These are phyloP conservation scores for Monosporascus sp. DNA, from an alignment of 2,329 filamentous ascomycete species.

Conservation along the genomic window DNA sequence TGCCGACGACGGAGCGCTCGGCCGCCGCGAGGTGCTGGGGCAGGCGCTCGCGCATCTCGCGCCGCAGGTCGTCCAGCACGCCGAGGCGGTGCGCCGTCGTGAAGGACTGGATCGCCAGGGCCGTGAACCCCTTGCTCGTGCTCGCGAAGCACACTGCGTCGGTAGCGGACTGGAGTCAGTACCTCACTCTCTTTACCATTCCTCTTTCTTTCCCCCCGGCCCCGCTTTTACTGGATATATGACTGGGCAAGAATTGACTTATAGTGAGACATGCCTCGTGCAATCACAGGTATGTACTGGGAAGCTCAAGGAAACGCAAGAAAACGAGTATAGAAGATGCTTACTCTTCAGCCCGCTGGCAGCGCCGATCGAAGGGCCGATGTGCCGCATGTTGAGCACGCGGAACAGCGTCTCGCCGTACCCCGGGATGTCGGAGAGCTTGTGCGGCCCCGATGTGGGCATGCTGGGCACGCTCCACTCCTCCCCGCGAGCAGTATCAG, in stretches of 20 bases:
- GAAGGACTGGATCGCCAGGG: constrained; percentile 64
- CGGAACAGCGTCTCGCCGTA: constrained; percentile 34
- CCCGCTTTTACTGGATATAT: too few species aligned
- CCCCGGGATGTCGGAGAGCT: constrained; percentile 32
- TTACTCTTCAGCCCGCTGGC: constrained; percentile 55
- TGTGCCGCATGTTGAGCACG: constrained; percentile 42
- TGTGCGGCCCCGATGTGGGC: constrained; percentile 43
- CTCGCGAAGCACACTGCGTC: constrained; percentile 52
- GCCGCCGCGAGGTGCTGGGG: constrained; percentile 42
- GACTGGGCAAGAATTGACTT: too few species aligned
- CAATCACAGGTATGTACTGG: too few species aligned
- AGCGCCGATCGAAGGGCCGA: constrained; percentile 44
- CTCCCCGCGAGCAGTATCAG: constrained; percentile 12
- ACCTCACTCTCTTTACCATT: too few species aligned
- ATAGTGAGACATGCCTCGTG: too few species aligned
- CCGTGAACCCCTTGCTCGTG: constrained; percentile 59
- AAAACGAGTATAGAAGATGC: neutral
- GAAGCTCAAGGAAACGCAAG: too few species aligned
- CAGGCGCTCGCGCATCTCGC: constrained; percentile 45
- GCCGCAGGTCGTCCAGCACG: constrained; percentile 53
- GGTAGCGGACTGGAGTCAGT: too few species aligned
- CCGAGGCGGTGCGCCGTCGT: constrained; percentile 61
- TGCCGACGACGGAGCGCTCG: constrained; percentile 47
- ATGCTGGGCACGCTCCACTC: constrained; percentile 38
- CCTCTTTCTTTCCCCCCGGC: too few species aligned